Conservation (phyloP, 2,329 filamentous ascomycete species). For the Arthrocladium fulminans region DNA sequence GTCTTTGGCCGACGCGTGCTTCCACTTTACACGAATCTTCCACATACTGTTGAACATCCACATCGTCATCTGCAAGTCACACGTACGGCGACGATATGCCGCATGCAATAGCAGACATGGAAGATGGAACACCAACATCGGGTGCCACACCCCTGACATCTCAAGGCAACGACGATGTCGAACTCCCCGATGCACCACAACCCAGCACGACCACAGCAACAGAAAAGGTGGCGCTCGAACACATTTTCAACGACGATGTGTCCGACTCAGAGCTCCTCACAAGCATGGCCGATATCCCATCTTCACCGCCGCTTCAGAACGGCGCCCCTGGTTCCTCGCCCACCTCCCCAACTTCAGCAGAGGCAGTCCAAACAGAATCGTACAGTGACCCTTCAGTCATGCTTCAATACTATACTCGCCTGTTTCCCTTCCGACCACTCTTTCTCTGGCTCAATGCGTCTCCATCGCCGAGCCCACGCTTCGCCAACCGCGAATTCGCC, state of each 20-base stretch:
- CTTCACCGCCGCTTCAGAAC: conserved; percentile 20
- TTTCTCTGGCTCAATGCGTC: conserved; percentile 99
- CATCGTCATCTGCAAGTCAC: background rate
- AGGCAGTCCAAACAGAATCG: conserved; percentile 5
- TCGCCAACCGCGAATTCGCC: conserved; percentile 88
- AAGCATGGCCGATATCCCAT: conserved; percentile 36
- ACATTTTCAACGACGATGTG: conserved; percentile 40
- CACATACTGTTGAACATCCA: background rate
- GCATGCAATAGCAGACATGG: conserved; percentile 3
- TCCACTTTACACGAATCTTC: background rate
- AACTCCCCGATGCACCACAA: conserved; percentile 20
- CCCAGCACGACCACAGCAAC: conserved; percentile 10
- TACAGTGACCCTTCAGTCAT: conserved; percentile 59
- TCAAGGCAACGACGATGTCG: conserved; percentile 14
- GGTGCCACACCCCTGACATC: conserved; percentile 9
- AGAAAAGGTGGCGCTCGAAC: conserved; percentile 42
- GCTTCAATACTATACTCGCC: conserved; percentile 86
- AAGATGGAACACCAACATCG: conserved; percentile 9
- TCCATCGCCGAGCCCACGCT: conserved; percentile 74
- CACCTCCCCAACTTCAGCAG: conserved; percentile 28
- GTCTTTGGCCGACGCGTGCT: background rate
- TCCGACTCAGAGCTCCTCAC: conserved; percentile 46
- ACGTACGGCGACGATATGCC: background rate
- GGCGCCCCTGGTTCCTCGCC: conserved; percentile 33
- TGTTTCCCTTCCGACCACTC: conserved; percentile 88